Conservation (phyloP, 2,329 filamentous ascomycete species). For the Madurella mycetomatis region DNA sequence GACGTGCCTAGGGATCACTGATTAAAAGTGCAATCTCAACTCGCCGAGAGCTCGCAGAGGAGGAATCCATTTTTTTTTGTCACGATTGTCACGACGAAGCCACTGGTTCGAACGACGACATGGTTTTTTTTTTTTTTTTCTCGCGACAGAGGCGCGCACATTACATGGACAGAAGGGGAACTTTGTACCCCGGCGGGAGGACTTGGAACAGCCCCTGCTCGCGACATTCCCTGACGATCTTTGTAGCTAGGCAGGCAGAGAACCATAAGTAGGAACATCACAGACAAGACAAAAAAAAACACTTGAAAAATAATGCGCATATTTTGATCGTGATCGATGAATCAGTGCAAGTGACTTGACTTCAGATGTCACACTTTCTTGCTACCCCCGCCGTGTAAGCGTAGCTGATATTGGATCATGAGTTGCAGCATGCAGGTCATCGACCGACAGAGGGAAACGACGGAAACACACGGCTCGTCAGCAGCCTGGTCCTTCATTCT, state of each 20-base stretch:
- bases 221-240: background rate
- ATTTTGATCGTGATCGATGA: no score
- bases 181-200: background rate
- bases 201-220: slow-evolving; percentile 1
- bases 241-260: slow-evolving; percentile 1
- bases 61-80: background rate
- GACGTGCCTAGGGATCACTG: background rate
- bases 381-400: no score
- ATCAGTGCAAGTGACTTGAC: no score
- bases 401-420: no score
- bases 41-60: background rate
- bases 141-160: background rate
- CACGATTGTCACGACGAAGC: background rate
- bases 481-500: no score
- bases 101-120: background rate
- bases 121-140: background rate
- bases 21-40: background rate
- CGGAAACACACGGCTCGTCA: no score
- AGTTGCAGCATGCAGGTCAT: no score
- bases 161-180: background rate
- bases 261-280: background rate
- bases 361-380: no score
- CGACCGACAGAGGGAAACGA: no score
- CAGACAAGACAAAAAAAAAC: background rate
- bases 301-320: background rate